Evolutionary conservation across 345 rosid species (phyloP), one percentile per base, ranked within the genome.

Genomic region (Nasturtium officinale): DNA sequence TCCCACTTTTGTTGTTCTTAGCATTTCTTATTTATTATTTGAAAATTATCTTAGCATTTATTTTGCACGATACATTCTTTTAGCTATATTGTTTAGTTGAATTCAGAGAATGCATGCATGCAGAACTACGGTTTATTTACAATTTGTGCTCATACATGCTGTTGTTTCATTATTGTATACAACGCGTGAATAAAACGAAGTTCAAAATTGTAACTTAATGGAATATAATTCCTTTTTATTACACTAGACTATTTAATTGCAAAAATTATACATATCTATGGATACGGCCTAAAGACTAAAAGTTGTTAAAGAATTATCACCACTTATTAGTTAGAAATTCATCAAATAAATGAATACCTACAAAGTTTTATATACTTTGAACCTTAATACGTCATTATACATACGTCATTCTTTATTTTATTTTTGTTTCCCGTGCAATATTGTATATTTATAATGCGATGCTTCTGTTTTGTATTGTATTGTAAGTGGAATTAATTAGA

Each of bases 81-180:
- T 15, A 8, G 9, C 10, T 51, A 6, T 15, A 17, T 9, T 17
- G 8, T 9, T 28, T 21, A 11, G 13, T 8, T 37, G 51, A 72
- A 53, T 5, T 28, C 15, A 15, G n/a, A 26, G 52, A 61, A 51
- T 61, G 61, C 69, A 70, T 69, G 73, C 61, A 67, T 51, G 48
- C 51, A 66, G 15, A 15, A 18, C 20, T 69, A 18, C 8, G 18
- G 29, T n/a, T 42, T 28, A 3, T 16, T 12, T 43, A 42, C 72
- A 28, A 25, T 2, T 16, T 38, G 28, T 45, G n/a, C 6, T 5
- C 18, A 42, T 13, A 5, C 7, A 42, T 42, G 16, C 17, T 42
- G 15, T 15, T 6, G 47, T n/a, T 15, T 43, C 47, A 2, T 43
- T 43, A n/a, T 43, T 43, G 18, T 43, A 43, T n/a, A 37, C 40